Evolutionary conservation across 2,329 filamentous ascomycete genomes (phyloP), one percentile per base, ranked within the genome.

Genomic region (Dryadomyces quercivorus): DNA sequence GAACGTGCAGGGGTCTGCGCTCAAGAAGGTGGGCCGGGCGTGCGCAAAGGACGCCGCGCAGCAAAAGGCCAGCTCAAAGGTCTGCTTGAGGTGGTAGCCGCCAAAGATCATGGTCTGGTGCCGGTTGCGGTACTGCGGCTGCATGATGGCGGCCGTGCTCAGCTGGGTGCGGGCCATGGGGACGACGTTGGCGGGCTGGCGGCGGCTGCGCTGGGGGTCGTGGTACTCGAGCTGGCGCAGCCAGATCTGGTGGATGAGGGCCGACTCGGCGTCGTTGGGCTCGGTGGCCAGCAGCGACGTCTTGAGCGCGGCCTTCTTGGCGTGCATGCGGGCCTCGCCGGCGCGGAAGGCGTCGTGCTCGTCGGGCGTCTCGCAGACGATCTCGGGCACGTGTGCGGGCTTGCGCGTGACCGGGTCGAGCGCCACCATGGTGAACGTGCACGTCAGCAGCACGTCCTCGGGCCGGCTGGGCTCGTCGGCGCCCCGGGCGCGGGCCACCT

Each of bases 101-200:
- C 85, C 85, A 62, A 88, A 89, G 54, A 89, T 86, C 84, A 88
- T 87, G 66, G 85, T 86, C 62, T 85, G 82, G 66, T 88, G 84
- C 2, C 69, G 65, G 59, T 70, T 70, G 26, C 68, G 63, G 56
- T 69, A 69, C 56, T 70, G 83, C 0, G 85, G 85, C 64, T 88
- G 84, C 85, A 88, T 88, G 59, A 89, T 86, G 61, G 77, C 78
- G 12, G 85, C 82, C 2, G 82, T 69, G n/a, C 64, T 64, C 6
- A 71, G 82, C 61, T 78, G 77, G 36, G 88, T 76, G 38, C 72
- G 71, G 1, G 82, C 81, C 59, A 77, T 75, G 58, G 80, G 73
- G 76, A 88, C n/a, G 3, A 60, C 62, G 56, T 70, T 70, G 45
- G 53, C 16, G 4, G 69, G 68, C 55, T 70, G 67, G 0, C 66